These are phyloP conservation scores for Bretschneidera sinensis DNA, from an alignment of 345 rosid genomes.

Conservation along the genomic window DNA sequence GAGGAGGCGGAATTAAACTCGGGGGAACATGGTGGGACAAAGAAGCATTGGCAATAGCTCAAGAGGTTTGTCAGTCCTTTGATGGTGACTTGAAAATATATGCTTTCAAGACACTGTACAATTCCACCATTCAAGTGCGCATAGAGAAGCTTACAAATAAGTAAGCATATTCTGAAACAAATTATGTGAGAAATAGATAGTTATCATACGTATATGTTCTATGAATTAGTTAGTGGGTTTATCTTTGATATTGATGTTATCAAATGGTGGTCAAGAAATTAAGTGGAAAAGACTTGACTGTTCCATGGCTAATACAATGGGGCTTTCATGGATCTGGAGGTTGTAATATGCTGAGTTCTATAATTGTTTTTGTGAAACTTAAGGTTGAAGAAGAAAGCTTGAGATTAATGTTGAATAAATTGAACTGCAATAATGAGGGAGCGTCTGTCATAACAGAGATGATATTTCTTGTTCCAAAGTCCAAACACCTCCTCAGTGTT, in stretches of 20 bases:
- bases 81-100: constrained; percentile 66
- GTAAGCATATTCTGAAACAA: constrained; percentile 27
- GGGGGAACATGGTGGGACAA: constrained; percentile 90
- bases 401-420: neutral
- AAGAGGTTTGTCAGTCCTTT: constrained; percentile 52
- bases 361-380: neutral
- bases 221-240: constrained; percentile 4
- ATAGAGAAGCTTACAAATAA: constrained; percentile 74
- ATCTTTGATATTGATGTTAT: neutral
- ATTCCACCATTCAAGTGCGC: constrained; percentile 68
- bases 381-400: neutral
- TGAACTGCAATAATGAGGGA: neutral
- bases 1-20: constrained; percentile 79
- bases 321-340: constrained; percentile 1
- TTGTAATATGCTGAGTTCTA: constrained; percentile 1
- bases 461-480: neutral
- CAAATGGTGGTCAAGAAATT: neutral
- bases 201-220: neutral
- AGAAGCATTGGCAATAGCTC: constrained; percentile 64
- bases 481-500: no score
- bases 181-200: neutral
- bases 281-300: neutral
- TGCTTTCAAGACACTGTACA: constrained; percentile 66
- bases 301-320: neutral
- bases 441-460: neutral